These are phyloP conservation scores for Phaffomyces opuntiae DNA, from an alignment of 805 yeast genomes.

Conservation along the genomic window DNA sequence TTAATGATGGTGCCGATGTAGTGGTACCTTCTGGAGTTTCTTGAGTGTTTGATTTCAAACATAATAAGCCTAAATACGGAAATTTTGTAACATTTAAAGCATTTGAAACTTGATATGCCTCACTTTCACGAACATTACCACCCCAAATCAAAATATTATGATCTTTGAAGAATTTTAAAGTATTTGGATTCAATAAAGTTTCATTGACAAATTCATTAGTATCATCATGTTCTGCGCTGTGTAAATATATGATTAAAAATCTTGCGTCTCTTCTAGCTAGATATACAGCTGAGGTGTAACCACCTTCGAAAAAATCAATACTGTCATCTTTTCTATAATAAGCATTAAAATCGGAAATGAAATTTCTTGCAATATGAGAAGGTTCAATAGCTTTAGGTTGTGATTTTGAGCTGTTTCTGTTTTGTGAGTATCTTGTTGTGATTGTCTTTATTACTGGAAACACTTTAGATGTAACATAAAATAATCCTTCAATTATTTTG, in stretches of 20 bases:
- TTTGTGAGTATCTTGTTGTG: slow-evolving; percentile 30
- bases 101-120: slow-evolving; percentile 77
- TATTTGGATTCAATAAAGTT: slow-evolving; percentile 44
- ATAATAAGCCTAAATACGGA: slow-evolving; percentile 78
- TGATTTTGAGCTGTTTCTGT: slow-evolving; percentile 29
- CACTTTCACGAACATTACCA: slow-evolving; percentile 75
- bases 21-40: slow-evolving; percentile 53
- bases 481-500: slow-evolving; percentile 21
- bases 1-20: slow-evolving; percentile 47
- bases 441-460: slow-evolving; percentile 33
- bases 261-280: slow-evolving; percentile 62
- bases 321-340: slow-evolving; percentile 21
- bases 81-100: slow-evolving; percentile 62
- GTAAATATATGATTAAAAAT: slow-evolving; percentile 68
- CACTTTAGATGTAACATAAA: slow-evolving; percentile 22
- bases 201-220: slow-evolving; percentile 44
- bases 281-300: slow-evolving; percentile 74
- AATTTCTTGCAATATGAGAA: slow-evolving; percentile 43
- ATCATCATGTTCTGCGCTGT: slow-evolving; percentile 66
- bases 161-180: slow-evolving; percentile 40
- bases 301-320: slow-evolving; percentile 50
- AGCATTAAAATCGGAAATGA: slow-evolving; percentile 47
- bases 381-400: slow-evolving; percentile 40
- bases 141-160: slow-evolving; percentile 74
- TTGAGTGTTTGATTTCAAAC: slow-evolving; percentile 47